These are phyloP conservation scores for Sugiyamaella boreocaroliniensis DNA, from an alignment of 805 yeast species.

Conservation along the genomic window DNA sequence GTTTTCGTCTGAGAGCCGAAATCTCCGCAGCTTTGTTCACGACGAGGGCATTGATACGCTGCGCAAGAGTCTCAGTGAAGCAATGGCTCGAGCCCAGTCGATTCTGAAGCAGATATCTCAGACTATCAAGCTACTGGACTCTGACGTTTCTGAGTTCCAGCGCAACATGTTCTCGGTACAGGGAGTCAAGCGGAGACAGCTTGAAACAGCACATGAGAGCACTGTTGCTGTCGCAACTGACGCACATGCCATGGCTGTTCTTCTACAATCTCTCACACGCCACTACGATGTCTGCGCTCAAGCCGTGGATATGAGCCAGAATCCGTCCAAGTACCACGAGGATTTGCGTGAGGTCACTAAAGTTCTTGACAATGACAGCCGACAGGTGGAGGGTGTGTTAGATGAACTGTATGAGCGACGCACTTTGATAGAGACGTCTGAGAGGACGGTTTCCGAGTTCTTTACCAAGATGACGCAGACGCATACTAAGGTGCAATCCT, in stretches of 20 bases:
- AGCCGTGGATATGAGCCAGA: conserved; percentile 38
- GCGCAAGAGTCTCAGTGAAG: conserved; percentile 24
- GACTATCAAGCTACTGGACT: conserved; percentile 24
- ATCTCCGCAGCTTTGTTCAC: conserved; percentile 45
- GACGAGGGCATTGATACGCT: conserved; percentile 33
- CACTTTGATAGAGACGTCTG: conserved; percentile 15
- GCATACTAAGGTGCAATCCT: conserved; percentile 20
- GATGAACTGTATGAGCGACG: conserved; percentile 21
- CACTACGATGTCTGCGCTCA: conserved; percentile 75
- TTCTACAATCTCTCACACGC: conserved; percentile 63
- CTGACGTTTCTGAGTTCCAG: conserved; percentile 7
- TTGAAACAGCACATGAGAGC: conserved; percentile 21
- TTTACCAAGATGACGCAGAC: conserved; percentile 20
- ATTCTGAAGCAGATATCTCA: conserved; percentile 18
- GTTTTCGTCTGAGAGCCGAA: conserved; percentile 19
- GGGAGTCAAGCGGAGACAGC: conserved; percentile 20
- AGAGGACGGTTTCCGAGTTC: conserved; percentile 17
- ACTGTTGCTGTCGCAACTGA: conserved; percentile 24
- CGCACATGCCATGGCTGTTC: conserved; percentile 64
- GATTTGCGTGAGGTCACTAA: conserved; percentile 47
- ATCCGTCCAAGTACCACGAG: conserved; percentile 26
- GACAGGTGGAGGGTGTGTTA: conserved; percentile 29
- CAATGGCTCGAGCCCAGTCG: conserved; percentile 31
- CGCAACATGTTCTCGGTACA: conserved; percentile 17
- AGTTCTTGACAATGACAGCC: conserved; percentile 39